Conservation (phyloP, 306 rosid species). For the Urtica urens region DNA sequence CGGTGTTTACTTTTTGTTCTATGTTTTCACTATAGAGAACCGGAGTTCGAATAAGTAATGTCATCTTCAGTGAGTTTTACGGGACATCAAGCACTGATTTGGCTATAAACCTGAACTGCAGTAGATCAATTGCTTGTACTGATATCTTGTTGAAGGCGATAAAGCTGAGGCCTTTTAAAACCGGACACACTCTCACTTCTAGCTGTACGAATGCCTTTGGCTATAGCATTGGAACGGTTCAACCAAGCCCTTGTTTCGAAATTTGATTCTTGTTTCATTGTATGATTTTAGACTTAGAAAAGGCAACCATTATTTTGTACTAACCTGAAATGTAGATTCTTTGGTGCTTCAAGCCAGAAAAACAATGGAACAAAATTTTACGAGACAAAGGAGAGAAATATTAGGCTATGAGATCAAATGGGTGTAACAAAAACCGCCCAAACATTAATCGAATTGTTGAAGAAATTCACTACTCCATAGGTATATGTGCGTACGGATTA, state of each 20-base stretch:
- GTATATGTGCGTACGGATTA: too few relatives aligned
- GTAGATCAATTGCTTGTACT: constrained; percentile 23
- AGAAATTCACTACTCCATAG: too few relatives aligned
- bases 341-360: too few relatives aligned
- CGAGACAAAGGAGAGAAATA: too few relatives aligned
- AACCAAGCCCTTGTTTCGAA: constrained; percentile 20
- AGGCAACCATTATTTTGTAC: too few relatives aligned
- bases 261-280: not conserved
- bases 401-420: too few relatives aligned
- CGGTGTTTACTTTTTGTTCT: not conserved
- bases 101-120: constrained; percentile 27
- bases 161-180: constrained; percentile 6
- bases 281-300: not conserved
- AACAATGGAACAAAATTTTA: too few relatives aligned
- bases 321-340: too few relatives aligned
- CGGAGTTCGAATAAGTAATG: constrained; percentile 24
- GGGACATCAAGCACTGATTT: constrained; percentile 23
- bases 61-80: constrained; percentile 17
- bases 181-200: constrained; percentile 18
- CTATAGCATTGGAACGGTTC: constrained; percentile 15
- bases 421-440: too few relatives aligned
- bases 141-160: constrained; percentile 15
- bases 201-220: constrained; percentile 28
- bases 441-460: too few relatives aligned
- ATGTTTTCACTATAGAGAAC: constrained; percentile 4